phyloP scores from a whole-genome alignment of 2,329 filamentous ascomycete genomes.

The Didymella arachidicola region DNA sequence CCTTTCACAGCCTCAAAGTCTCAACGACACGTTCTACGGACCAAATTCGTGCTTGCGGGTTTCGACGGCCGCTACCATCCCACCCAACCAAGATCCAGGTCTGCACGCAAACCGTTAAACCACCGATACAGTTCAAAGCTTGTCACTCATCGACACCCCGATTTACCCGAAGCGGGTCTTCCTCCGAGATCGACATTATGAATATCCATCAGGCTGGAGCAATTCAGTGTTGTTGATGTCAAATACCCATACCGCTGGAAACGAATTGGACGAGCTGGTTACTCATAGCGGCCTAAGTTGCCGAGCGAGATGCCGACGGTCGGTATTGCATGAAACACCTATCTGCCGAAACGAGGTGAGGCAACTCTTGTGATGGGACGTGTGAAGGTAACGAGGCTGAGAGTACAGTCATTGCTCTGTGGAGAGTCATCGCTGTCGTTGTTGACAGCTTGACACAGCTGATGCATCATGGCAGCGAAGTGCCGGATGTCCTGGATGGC shows the following conservation, averaged over 20 bases:
- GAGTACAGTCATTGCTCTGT: slow-evolving; percentile 18
- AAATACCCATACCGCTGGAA: slow-evolving; percentile 5
- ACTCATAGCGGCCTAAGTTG: not conserved
- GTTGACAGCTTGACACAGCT: slow-evolving; percentile 16
- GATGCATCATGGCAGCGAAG: slow-evolving; percentile 4
- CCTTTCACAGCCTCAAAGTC: not conserved
- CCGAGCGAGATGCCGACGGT: slow-evolving; percentile 2
- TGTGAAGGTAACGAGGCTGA: not conserved
- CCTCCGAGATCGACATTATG: slow-evolving; percentile 19
- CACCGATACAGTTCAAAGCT: slow-evolving; percentile 22
- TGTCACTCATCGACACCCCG: slow-evolving; percentile 4
- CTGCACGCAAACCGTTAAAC: slow-evolving; percentile 20
- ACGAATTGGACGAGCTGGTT: not conserved
- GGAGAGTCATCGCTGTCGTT: slow-evolving; percentile 10
- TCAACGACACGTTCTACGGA: slow-evolving; percentile 9
- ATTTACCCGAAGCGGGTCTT: slow-evolving; percentile 14
- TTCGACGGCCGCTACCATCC: slow-evolving; percentile 13
- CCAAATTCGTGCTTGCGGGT: slow-evolving; percentile 7
- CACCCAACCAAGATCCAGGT: slow-evolving; percentile 13
- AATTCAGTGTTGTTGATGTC: slow-evolving; percentile 3
- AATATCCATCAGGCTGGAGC: slow-evolving; percentile 16
- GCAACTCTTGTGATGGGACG: not conserved
- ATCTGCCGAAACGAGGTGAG: slow-evolving; percentile 5
- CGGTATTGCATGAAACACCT: slow-evolving; percentile 1
- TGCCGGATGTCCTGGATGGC: slow-evolving; percentile 12